Percentiles rank a stretch among this genome's conserved stretches.
Conservation (phyloP, 78 protist species). For the Dictyostelium intermedium region DNA sequence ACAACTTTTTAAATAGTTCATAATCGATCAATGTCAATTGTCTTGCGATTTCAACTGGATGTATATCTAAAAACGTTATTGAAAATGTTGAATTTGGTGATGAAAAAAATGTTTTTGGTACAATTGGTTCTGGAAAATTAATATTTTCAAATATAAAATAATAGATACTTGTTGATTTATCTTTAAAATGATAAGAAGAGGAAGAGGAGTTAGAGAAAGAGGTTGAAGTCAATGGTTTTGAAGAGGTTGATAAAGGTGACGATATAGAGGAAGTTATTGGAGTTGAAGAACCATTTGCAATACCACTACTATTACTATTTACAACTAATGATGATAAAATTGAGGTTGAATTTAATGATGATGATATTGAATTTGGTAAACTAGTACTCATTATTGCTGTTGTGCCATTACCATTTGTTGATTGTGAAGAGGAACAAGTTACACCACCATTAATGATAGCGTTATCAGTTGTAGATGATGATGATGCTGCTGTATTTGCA, state of each 20-base stretch:
- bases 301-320: background rate
- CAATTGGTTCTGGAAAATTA: constrained; percentile 48
- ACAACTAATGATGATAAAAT: background rate
- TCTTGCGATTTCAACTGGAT: constrained; percentile 65
- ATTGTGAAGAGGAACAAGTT: background rate
- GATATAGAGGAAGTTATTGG: background rate
- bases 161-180: constrained; percentile 42
- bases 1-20: constrained; percentile 29
- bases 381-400: background rate
- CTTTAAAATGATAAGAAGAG: background rate
- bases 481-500: background rate
- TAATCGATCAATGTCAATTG: constrained; percentile 75
- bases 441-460: background rate
- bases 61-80: constrained; percentile 30
- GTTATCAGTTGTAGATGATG: background rate
- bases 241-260: background rate
- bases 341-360: background rate
- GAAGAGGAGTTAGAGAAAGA: background rate
- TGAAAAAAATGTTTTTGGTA: constrained; percentile 44
- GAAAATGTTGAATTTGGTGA: background rate
- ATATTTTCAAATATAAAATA: constrained; percentile 18
- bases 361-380: background rate
- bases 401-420: background rate
- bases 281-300: background rate
- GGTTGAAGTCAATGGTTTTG: background rate